Base-by-base conservation (phyloP, 768 basidiomycete species). In the Kwoniella botswanensis region DNA sequence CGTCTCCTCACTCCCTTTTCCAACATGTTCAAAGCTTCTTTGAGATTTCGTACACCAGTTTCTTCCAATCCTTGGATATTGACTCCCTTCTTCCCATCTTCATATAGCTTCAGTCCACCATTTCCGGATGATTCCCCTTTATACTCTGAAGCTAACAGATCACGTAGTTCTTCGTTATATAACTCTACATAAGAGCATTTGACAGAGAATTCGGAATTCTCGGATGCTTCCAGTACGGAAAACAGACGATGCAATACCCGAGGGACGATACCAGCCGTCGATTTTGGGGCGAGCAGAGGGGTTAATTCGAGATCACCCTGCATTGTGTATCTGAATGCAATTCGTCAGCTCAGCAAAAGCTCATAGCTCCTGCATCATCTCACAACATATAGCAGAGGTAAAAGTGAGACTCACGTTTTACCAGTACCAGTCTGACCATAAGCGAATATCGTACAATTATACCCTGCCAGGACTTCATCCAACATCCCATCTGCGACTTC, bases 401-500 rank as follows among this genome's bases (percentile, higher is more conserved):
- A 52, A 52, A 52, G 50, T 15, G 17, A 15, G 3, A 86, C 93
- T 76, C 82, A 97, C 93, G 97, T 98, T 86, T 99, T 99, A 22
- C 97, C 97, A 0, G 97, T 98, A 0, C 97, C 97, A 0, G 97
- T 98, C 83, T 98, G 97, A 1, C 97, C 97, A 81, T 99, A 99
- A 4, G 95, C 95, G 84, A 98, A 98, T 22, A 99, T 86, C 0
- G 93, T 96, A 81, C 96, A 98, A 80, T 98, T 98, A 86, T 97
- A 99, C 5, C 97, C 97, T 83, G 88, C 86, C 50, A 98, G 84
- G n/a, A 98, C 95, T 82, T 99, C 93, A 58, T 93, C 90, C 62
- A 99, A 86, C 88, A 98, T 92, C 0, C 94, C 94, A 72, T 88
- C 88, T 53, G 98, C 96, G 52, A 98, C 96, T 63, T 97, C 92